Evolutionary conservation across 2,329 filamentous ascomycete species (phyloP), one percentile per base, ranked within the genome.

Genomic region (Dactylellina leptospora): DNA sequence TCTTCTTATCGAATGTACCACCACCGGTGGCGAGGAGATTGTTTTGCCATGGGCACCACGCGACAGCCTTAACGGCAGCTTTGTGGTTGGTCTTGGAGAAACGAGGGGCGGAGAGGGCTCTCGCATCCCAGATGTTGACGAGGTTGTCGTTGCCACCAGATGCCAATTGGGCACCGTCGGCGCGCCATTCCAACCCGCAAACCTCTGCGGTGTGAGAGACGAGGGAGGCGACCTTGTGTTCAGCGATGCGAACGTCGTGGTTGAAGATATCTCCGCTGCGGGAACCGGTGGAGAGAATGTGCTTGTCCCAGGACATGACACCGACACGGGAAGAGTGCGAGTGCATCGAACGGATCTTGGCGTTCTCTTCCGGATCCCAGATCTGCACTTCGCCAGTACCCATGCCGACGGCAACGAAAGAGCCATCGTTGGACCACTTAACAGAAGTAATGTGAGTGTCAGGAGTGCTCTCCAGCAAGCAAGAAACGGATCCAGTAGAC

Each of bases 271-370:
- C 89, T 22, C 95, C 95, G 75, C 91, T 96, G 79, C 95, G 91
- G 64, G 95, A 92, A 75, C 95, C 95, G 20, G 93, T 97, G 38
- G 95, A 97, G 56, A 99, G 86, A 66, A 96, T 87, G 82, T 97
- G 95, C 86, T 97, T 97, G 85, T 92, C 96, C 95, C 95, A 99
- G 78, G 93, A 92, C 93, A 97, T 97, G 75, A 96, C 93, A 79
- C 93, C 92, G 74, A 99, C 93, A 61, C 95, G 93, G 38, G 92
- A 93, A 78, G 97, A 93, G 79, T 99, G 95, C 72, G 95, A 95
- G 79, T 92, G 90, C 95, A 99, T 99, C 85, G 92, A 97, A 80
- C 95, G 93, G 70, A 99, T 89, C 86, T 97, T 97, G 78, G 88
- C 89, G 74, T 90, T 88, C 81, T 99, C 95, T 77, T 96, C 90